Base-by-base conservation (phyloP, 2,329 filamentous ascomycete genomes). In the Arthrobotrys entomopaga region DNA sequence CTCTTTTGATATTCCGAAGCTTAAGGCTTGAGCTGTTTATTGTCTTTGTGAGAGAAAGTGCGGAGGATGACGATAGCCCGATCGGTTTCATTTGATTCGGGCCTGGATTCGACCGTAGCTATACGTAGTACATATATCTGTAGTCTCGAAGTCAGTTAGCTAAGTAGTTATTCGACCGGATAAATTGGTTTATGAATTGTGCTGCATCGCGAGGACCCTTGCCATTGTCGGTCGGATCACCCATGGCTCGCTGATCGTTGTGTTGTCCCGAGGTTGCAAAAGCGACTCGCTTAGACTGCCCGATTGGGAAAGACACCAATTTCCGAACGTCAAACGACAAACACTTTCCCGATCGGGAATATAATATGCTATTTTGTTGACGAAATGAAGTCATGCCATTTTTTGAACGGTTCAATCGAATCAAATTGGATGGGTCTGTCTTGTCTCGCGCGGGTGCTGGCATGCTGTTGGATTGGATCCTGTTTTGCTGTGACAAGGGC, bases 381-480 rank as follows among this genome's bases (percentile, higher is more conserved):
- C 10, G 13, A 34, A 66, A 66, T 67, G 64, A 67, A 67, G 64
- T 67, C 64, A 67, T 34, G 29, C 29, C 29, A 6, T 34, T 34
- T 34, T 34, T 1, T 34, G 5, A 8, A 8, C 29, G 29, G 10
- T 7, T 67, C 46, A 59, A 54, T 38, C 54, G 22, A 13, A 52
- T 57, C 19, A 43, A 58, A 16, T n/a, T n/a, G n/a, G n/a, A n/a
- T n/a, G n/a, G n/a, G n/a, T n/a, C n/a, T n/a, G n/a, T n/a, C n/a
- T n/a, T n/a, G n/a, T n/a, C n/a, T n/a, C n/a, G n/a, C n/a, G n/a
- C n/a, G n/a, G n/a, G n/a, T n/a, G n/a, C n/a, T n/a, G n/a, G n/a
- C n/a, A n/a, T 16, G 16, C 40, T 19, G 42, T 5, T 46, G 42
- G 54, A 67, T 5, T 46, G 42, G 54, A 67, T 67, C 46, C 64